Evolutionary conservation across 345 rosid species (phyloP), one percentile per base, ranked within the genome.

Genomic region (Salix viminalis): DNA sequence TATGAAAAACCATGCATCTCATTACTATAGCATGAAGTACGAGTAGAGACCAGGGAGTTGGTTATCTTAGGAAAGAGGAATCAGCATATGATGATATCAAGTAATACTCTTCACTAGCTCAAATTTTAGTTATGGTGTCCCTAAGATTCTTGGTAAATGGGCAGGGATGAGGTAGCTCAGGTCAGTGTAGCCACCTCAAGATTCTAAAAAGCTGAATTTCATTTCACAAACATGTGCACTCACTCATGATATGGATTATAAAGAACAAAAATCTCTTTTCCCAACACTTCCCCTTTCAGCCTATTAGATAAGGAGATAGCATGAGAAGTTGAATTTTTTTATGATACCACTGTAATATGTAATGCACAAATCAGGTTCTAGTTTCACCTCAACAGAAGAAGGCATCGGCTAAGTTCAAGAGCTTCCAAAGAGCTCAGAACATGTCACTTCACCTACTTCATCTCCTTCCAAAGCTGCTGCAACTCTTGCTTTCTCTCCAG

Each of bases 351-450:
- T 28, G 3, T 34, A 30, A 32, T 6, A 65, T 24, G 75, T 16
- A n/a, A 23, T 71, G 42, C 30, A 67, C 32, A 72, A 65, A 28
- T 36, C 1, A 72, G 69, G 18, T 74, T 56, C 28, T 39, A 71
- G 34, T 48, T 82, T 85, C 73, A 94, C 99, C 99, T 94, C 99
- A 96, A 92, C 67, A 96, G 83, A 67, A 92, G 84, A 84, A 96
- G 97, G 83, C 99, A 96, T 72, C 98, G 90, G 67, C 99, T 91
- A 74, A 96, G 97, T 75, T 96, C 99, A 76, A 96, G 97, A 77
- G 99, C 99, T 87, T 96, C 99, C 80, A 92, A 76, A 82, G n/a
- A 96, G 97, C 82, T 96, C 99, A 61, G 98, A 87, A 77, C 99
- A 96, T 50, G 97, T 94, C 82, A 92, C 84, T 84, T 87, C 95